Conservation (phyloP, 192 early-diverging fungal species). For the Gryganskiella cystojenkinii region DNA sequence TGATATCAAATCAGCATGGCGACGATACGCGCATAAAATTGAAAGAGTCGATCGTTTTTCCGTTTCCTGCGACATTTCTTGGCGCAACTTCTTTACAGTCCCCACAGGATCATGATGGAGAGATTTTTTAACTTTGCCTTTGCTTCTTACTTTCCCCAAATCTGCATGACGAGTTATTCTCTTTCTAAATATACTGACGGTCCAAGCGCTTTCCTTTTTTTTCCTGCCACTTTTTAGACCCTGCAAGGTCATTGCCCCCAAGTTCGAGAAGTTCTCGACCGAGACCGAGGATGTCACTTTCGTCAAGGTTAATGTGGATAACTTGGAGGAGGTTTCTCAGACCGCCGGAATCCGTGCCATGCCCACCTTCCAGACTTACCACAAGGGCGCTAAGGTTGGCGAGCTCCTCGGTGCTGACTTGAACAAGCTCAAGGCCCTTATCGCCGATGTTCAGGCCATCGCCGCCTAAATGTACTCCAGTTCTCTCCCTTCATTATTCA, state of each 20-base stretch:
- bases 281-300: constrained; percentile 69
- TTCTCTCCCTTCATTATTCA: too few relatives aligned
- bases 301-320: constrained; percentile 89
- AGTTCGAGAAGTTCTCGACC: constrained; percentile 66
- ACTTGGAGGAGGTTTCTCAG: constrained; percentile 47
- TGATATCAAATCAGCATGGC: too few relatives aligned
- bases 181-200: too few relatives aligned
- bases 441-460: constrained; percentile 42
- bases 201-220: background rate
- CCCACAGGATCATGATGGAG: too few relatives aligned
- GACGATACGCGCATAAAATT: too few relatives aligned
- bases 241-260: constrained; percentile 79
- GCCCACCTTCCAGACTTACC: constrained; percentile 85
- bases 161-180: too few relatives aligned
- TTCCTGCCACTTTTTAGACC: constrained; percentile 61
- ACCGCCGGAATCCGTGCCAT: constrained; percentile 67
- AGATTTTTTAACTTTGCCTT: too few relatives aligned
- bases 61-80: too few relatives aligned
- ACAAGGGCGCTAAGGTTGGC: constrained; percentile 64
- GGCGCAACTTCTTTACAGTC: too few relatives aligned
- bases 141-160: too few relatives aligned
- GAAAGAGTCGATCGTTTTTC: too few relatives aligned
- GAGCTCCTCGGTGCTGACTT: constrained; percentile 75
- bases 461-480: too few relatives aligned
- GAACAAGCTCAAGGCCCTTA: constrained; percentile 55